A percentile compares a stretch with the other conserved stretches of the same genome.
Conservation (phyloP, 78 protist species). For the Dictyostelium brefeldianum region DNA sequence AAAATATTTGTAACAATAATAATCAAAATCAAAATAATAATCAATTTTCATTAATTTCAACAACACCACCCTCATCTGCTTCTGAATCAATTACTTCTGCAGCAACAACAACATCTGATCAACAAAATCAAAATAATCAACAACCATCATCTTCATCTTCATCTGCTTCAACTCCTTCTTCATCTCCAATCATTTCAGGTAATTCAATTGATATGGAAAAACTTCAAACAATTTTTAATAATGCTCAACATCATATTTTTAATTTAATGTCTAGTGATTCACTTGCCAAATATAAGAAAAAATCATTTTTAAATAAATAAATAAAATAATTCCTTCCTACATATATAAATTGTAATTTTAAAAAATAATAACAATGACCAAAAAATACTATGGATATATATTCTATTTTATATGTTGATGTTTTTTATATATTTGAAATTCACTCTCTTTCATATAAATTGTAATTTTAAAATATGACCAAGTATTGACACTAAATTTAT, state of each 20-base stretch:
- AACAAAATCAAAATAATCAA: neutral
- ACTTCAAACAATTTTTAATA: conserved; percentile 48
- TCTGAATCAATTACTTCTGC: neutral
- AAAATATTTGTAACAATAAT: neutral
- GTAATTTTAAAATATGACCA: too few relatives aligned
- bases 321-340: too few relatives aligned
- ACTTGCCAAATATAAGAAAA: conserved; percentile 69
- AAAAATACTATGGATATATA: too few relatives aligned
- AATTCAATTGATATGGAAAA: conserved; percentile 33
- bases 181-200: conserved; percentile 14
- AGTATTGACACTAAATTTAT: too few relatives aligned
- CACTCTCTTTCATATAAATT: too few relatives aligned
- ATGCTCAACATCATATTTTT: conserved; percentile 69
- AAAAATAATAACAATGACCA: too few relatives aligned
- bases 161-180: conserved; percentile 3
- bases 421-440: too few relatives aligned
- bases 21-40: neutral
- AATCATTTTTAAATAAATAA: conserved; percentile 43
- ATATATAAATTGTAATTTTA: too few relatives aligned
- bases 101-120: neutral
- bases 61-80: neutral
- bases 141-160: neutral
- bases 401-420: too few relatives aligned
- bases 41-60: neutral
- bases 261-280: conserved; percentile 74